These are phyloP conservation scores for Aspergillus bertholletiae DNA, from an alignment of 495 filamentous ascomycete genomes.

Conservation along the genomic window DNA sequence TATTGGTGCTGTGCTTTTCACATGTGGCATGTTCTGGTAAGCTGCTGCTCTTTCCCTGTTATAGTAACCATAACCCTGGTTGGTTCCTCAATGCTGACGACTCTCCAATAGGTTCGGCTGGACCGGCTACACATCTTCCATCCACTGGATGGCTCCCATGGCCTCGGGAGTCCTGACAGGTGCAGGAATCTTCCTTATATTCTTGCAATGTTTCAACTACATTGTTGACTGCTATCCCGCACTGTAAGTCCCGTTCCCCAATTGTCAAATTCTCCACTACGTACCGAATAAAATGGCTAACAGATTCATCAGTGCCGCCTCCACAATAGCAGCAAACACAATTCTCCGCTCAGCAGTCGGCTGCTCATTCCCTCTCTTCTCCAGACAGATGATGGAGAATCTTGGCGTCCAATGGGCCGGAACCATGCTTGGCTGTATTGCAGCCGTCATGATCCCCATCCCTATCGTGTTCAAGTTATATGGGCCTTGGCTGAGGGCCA, in stretches of 20 bases:
- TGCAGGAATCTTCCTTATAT: conserved; percentile 35
- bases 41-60: not conserved
- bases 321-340: conserved; percentile 85
- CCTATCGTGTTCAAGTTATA: conserved; percentile 45
- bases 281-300: conserved; percentile 3
- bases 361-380: conserved; percentile 79
- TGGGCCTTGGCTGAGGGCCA: conserved; percentile 29
- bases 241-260: conserved; percentile 55
- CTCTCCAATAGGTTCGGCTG: conserved; percentile 41
- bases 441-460: conserved; percentile 67
- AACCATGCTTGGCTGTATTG: conserved; percentile 74
- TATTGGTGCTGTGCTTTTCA: conserved; percentile 47
- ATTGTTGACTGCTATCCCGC: conserved; percentile 51
- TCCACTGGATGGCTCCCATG: conserved; percentile 35
- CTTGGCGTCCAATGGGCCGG: conserved; percentile 77
- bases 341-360: conserved; percentile 77
- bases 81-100: no score
- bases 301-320: conserved; percentile 59
- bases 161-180: conserved; percentile 31
- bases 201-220: conserved; percentile 40
- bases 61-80: not conserved
- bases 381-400: conserved; percentile 74
- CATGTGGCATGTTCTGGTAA: conserved; percentile 55
- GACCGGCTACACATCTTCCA: conserved; percentile 30
- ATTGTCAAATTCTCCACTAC: not conserved